Evolutionary conservation across 1,284 basidiomycete genomes (phyloP).

Genomic region (Psilocybe mexicana): DNA sequence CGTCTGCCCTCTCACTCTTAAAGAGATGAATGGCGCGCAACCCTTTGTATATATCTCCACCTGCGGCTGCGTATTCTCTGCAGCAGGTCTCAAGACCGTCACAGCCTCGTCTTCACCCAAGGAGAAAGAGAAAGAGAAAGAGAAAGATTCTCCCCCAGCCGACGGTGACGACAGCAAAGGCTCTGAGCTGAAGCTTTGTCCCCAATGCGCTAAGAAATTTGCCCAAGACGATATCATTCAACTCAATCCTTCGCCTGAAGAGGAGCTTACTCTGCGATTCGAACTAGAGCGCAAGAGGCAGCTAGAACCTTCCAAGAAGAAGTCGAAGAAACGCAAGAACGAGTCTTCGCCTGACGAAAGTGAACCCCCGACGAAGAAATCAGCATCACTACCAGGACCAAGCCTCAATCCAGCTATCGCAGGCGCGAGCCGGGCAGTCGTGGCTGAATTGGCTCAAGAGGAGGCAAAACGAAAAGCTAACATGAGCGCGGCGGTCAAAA

Average conservation of each 20-base stretch:
- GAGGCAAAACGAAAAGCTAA: slow-evolving; percentile 73
- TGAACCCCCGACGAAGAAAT: slow-evolving; percentile 49
- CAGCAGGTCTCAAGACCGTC: slow-evolving; percentile 71
- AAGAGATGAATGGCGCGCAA: slow-evolving; percentile 90
- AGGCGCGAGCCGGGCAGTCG: slow-evolving; percentile 60
- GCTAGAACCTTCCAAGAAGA: slow-evolving; percentile 57
- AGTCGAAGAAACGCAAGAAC: slow-evolving; percentile 67
- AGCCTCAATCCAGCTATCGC: slow-evolving; percentile 54
- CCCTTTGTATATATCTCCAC: slow-evolving; percentile 85
- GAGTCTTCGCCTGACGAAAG: slow-evolving; percentile 30
- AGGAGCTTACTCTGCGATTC: slow-evolving; percentile 53
- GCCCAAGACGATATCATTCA: slow-evolving; percentile 53
- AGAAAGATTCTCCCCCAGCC: slow-evolving; percentile 12
- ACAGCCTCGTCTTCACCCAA: slow-evolving; percentile 37
- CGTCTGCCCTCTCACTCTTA: slow-evolving; percentile 86
- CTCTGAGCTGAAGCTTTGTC: slow-evolving; percentile 59
- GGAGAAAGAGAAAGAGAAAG: slow-evolving; percentile 27
- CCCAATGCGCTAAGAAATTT: slow-evolving; percentile 74
- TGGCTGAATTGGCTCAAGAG: slow-evolving; percentile 64
- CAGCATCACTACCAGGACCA: slow-evolving; percentile 26
- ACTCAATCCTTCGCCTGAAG: slow-evolving; percentile 65
- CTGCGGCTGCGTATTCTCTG: slow-evolving; percentile 89
- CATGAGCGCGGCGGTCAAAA: slow-evolving; percentile 78
- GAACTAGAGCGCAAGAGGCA: slow-evolving; percentile 57
- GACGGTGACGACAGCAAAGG: slow-evolving; percentile 22